Conservation (phyloP, 2,329 filamentous ascomycete genomes). For the Pseudophaeomoniella oleicola region DNA sequence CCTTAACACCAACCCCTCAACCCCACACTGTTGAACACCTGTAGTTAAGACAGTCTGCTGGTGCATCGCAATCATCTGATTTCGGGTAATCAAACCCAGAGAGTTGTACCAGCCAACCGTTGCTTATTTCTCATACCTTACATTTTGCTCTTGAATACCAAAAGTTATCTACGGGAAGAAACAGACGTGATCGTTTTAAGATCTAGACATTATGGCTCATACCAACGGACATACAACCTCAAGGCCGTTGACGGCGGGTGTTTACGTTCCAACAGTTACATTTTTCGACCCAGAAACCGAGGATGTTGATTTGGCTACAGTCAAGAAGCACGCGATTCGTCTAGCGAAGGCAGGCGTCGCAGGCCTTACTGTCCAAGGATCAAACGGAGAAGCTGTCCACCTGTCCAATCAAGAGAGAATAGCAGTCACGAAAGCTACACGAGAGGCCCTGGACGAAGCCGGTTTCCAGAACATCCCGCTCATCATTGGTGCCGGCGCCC, state of each 20-base stretch:
- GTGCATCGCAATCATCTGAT: too few species aligned
- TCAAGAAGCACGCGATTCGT: slow-evolving; percentile 54
- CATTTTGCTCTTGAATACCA: too few species aligned
- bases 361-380: slow-evolving; percentile 75
- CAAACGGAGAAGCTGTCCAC: slow-evolving; percentile 81
- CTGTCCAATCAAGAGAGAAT: slow-evolving; percentile 64
- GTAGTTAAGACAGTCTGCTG: too few species aligned
- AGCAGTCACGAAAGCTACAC: slow-evolving; percentile 60
- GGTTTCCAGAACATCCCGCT: slow-evolving; percentile 65
- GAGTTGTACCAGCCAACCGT: too few species aligned
- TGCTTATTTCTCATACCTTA: too few species aligned
- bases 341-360: slow-evolving; percentile 64
- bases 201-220: too few species aligned
- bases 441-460: slow-evolving; percentile 67
- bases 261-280: slow-evolving; percentile 81
- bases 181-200: too few species aligned
- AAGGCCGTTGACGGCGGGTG: slow-evolving; percentile 35
- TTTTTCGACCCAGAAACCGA: slow-evolving; percentile 77
- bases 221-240: neutral
- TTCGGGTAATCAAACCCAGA: too few species aligned
- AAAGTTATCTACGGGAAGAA: too few species aligned
- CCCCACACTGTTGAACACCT: too few species aligned
- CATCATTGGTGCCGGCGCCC: slow-evolving; percentile 68
- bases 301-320: slow-evolving; percentile 59
- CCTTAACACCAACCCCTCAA: too few species aligned